phyloP scores from a whole-genome alignment of 1,284 basidiomycete species.

The Boletus austroedulis region DNA sequence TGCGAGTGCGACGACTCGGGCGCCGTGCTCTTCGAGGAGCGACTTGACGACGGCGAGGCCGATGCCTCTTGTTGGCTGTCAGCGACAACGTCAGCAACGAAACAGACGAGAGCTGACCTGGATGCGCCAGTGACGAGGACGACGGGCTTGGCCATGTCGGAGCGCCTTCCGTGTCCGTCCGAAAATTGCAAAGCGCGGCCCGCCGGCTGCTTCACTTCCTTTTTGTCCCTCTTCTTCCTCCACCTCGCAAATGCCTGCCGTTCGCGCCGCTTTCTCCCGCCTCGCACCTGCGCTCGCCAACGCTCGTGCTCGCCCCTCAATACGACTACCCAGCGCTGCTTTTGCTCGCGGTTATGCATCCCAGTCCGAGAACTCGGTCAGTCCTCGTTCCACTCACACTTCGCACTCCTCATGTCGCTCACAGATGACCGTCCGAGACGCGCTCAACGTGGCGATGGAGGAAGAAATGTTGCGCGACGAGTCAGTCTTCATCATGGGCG shows the following conservation, averaged over 20 bases:
- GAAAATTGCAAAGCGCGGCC: constrained; percentile 26
- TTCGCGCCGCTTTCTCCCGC: constrained; percentile 63
- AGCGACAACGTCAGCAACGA: constrained; percentile 5
- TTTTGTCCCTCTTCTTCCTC: constrained; percentile 23
- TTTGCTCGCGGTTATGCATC: constrained; percentile 62
- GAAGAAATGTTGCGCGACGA: constrained; percentile 99
- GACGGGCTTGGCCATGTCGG: constrained; percentile 42
- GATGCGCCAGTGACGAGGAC: constrained; percentile 77
- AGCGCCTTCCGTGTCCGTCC: constrained; percentile 28
- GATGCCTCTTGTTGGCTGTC: constrained; percentile 59
- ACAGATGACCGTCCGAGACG: constrained; percentile 97
- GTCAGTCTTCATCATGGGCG: constrained; percentile 93
- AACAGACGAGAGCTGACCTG: constrained; percentile 46
- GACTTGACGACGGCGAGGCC: constrained; percentile 70
- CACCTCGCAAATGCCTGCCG: constrained; percentile 50
- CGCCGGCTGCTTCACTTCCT: constrained; percentile 3
- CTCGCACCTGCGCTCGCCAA: constrained; percentile 55
- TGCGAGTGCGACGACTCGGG: constrained; percentile 74
- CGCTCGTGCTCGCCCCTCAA: constrained; percentile 40
- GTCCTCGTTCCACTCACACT: constrained; percentile 14
- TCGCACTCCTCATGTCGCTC: constrained; percentile 7
- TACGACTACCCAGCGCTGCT: constrained; percentile 42
- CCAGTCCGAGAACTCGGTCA: constrained; percentile 57
- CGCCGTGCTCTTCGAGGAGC: constrained; percentile 58
- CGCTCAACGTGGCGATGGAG: constrained; percentile 97